A percentile compares a stretch with the other conserved stretches of the same genome.
Conservation (phyloP, 805 yeast species). For the Torulaspora indica region DNA sequence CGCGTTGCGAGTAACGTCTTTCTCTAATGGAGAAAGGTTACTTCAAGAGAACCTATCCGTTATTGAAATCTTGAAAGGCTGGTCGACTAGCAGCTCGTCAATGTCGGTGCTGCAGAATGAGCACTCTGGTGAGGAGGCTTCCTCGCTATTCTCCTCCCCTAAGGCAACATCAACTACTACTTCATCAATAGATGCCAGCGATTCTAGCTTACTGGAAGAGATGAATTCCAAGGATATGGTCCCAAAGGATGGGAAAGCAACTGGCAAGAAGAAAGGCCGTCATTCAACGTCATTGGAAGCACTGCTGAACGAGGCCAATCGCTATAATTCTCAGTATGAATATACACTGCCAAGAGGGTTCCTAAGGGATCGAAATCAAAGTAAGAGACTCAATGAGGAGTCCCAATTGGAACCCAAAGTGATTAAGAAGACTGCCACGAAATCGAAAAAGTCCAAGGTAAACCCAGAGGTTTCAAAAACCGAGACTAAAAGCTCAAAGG, state of each 20-base stretch:
- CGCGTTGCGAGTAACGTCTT: neutral
- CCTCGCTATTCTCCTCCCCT: constrained; percentile 4
- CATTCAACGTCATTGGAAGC: constrained; percentile 12
- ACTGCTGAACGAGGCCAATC: constrained; percentile 29
- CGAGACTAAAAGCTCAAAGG: neutral
- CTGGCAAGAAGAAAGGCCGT: neutral
- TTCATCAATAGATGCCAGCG: constrained; percentile 3
- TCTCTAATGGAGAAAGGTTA: neutral
- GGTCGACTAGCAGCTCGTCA: neutral
- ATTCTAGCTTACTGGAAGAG: neutral
- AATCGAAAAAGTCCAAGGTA: neutral
- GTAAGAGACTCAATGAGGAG: neutral
- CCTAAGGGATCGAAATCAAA: constrained; percentile 17
- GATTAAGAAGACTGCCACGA: neutral
- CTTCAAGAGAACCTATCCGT: neutral
- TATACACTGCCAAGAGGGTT: constrained; percentile 26
- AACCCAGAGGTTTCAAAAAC: neutral
- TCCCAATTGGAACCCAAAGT: neutral
- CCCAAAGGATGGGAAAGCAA: neutral
- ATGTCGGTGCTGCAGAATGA: constrained; percentile 1
- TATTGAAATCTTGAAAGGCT: neutral
- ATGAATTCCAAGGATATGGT: neutral
- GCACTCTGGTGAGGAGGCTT: neutral
- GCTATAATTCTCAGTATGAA: constrained; percentile 27
- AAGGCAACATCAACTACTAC: neutral